phyloP scores from a whole-genome alignment of 2,329 filamentous ascomycete species.

The Colletotrichum caudatum region DNA sequence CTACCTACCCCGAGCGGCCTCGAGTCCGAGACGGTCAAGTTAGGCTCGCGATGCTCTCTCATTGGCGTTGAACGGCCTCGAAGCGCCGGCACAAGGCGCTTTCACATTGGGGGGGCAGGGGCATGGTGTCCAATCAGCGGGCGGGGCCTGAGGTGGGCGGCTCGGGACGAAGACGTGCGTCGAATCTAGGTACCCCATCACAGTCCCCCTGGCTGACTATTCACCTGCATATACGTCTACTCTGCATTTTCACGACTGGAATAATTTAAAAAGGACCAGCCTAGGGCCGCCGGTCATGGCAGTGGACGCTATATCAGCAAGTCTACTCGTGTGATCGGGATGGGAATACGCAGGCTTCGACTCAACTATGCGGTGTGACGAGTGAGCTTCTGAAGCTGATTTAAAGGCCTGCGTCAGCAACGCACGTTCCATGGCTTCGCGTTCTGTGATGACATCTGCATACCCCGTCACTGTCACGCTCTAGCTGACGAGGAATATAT shows the following conservation, averaged over 20 bases:
- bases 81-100: conserved; percentile 43
- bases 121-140: conserved; percentile 36
- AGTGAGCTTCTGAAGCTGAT: conserved; percentile 12
- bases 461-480: conserved; percentile 30
- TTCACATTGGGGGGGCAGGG: conserved; percentile 39
- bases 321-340: conserved; percentile 28
- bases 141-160: conserved; percentile 31
- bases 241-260: conserved; percentile 11
- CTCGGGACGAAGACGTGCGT: conserved; percentile 11
- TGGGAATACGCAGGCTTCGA: not conserved
- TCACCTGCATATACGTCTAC: conserved; percentile 13
- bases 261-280: not conserved
- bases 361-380: conserved; percentile 32
- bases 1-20: conserved; percentile 8
- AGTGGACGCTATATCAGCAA: conserved; percentile 32
- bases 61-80: conserved; percentile 41
- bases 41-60: conserved; percentile 31
- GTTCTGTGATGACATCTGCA: conserved; percentile 25
- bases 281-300: not conserved
- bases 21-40: conserved; percentile 30
- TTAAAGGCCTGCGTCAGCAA: not conserved
- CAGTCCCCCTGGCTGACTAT: conserved; percentile 2
- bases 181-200: conserved; percentile 1
- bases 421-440: conserved; percentile 1
- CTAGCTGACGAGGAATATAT: not conserved